Percentiles rank a stretch among this genome's conserved stretches.
Conservation (phyloP, 2,329 filamentous ascomycete species). For the Cladosporium sp. region DNA sequence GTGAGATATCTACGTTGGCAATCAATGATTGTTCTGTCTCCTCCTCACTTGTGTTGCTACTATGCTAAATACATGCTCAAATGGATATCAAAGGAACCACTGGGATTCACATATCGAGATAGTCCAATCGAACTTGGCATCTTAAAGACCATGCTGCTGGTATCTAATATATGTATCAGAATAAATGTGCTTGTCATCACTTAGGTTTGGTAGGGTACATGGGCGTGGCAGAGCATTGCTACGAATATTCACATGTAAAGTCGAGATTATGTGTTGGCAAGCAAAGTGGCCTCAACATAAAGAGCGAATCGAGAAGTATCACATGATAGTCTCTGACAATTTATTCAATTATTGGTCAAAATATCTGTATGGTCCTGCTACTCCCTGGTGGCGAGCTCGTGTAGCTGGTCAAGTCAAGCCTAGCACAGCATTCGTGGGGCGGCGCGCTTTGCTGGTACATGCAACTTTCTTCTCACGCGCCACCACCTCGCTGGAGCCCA, state of each 20-base stretch:
- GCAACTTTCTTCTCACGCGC: constrained; percentile 8
- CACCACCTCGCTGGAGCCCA: constrained; percentile 2
- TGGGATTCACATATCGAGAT: not conserved
- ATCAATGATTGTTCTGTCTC: not conserved
- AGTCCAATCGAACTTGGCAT: not conserved
- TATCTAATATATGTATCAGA: not conserved
- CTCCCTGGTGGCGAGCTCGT: not conserved
- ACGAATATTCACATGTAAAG: not conserved
- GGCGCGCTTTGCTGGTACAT: not conserved
- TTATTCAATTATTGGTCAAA: not conserved
- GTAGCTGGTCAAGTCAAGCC: not conserved
- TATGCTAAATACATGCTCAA: not conserved
- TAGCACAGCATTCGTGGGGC: not conserved
- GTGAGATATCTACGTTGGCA: not conserved
- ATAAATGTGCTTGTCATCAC: not conserved
- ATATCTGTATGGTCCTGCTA: not conserved
- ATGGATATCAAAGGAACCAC: not conserved
- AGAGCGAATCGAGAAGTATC: not conserved
- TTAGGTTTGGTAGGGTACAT: not conserved
- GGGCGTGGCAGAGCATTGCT: not conserved
- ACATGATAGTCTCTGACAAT: not conserved
- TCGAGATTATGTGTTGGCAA: not conserved
- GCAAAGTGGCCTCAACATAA: not conserved
- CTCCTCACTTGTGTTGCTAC: not conserved
- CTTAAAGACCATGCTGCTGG: not conserved